Conservation (phyloP, 2,329 filamentous ascomycete genomes). For the Fusarium sp. region DNA sequence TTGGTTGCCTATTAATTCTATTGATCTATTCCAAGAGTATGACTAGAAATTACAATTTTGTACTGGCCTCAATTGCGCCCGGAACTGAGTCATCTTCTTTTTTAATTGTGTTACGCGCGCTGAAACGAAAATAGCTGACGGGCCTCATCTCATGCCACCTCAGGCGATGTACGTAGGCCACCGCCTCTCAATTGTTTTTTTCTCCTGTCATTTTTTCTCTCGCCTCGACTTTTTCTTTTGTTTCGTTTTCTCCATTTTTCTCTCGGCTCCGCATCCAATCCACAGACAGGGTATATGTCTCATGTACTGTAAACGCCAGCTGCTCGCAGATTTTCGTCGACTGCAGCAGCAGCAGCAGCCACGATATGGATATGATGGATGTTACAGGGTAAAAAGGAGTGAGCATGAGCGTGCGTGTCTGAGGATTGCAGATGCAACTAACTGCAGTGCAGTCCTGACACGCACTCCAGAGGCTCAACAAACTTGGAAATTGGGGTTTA, state of each 20-base stretch:
- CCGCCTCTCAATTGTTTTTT: neutral
- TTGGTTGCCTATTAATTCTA: neutral
- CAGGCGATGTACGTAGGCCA: neutral
- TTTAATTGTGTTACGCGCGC: neutral
- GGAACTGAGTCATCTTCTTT: neutral
- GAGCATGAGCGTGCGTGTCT: neutral
- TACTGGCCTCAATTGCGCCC: neutral
- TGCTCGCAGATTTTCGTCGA: neutral
- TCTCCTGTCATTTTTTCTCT: neutral
- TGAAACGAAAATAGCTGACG: neutral
- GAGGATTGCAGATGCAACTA: neutral
- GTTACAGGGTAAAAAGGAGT: neutral
- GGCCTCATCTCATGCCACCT: slow-evolving; percentile 1
- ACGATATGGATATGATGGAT: neutral
- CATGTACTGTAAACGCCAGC: neutral
- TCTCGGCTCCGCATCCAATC: neutral
- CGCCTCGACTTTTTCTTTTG: neutral
- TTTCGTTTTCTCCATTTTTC: neutral
- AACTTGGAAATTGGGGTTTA: neutral
- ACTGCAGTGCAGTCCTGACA: neutral
- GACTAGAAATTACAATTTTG: neutral
- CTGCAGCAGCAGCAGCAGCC: neutral
- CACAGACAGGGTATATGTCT: neutral
- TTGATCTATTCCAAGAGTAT: neutral
- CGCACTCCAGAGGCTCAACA: neutral